A percentile compares a stretch with the other conserved stretches of the same genome.
Evolutionary conservation across 176 grass and related monocot species (phyloP).

Genomic region (Oryza australiensis): DNA sequence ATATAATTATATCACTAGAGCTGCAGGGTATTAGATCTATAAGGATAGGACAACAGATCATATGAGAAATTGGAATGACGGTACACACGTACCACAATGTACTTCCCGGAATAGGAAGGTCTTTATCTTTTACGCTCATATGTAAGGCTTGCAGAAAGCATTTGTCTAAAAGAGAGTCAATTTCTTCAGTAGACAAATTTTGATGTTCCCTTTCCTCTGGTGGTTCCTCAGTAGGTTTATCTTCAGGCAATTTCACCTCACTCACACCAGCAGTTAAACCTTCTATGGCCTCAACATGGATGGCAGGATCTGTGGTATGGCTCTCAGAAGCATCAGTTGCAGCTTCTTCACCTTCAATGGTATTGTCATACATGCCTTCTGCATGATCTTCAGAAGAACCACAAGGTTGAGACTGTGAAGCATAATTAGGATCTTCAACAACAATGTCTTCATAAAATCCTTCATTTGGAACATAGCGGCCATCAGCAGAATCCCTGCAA

Average conservation of each 20-base stretch:
- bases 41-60: background rate
- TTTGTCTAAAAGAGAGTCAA: conserved; percentile 83
- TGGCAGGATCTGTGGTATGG: conserved; percentile 34
- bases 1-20: background rate
- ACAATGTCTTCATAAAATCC: conserved; percentile 90
- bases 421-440: conserved; percentile 73
- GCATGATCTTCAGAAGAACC: conserved; percentile 36
- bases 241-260: conserved; percentile 53
- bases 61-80: conserved; percentile 26
- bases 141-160: conserved; percentile 90
- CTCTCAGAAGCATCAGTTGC: conserved; percentile 41
- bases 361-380: conserved; percentile 37
- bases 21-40: background rate
- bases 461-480: conserved; percentile 79
- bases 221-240: conserved; percentile 43
- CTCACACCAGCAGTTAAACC: conserved; percentile 52
- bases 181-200: conserved; percentile 77
- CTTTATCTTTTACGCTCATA: conserved; percentile 80
- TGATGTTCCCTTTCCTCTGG: conserved; percentile 59
- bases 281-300: conserved; percentile 44
- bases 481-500: conserved; percentile 88
- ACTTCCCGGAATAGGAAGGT: conserved; percentile 89
- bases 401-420: conserved; percentile 40
- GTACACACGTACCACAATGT: conserved; percentile 66
- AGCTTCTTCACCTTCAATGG: conserved; percentile 28